phyloP scores from a whole-genome alignment of 2,329 filamentous ascomycete genomes.

The Cadophora sp. region DNA sequence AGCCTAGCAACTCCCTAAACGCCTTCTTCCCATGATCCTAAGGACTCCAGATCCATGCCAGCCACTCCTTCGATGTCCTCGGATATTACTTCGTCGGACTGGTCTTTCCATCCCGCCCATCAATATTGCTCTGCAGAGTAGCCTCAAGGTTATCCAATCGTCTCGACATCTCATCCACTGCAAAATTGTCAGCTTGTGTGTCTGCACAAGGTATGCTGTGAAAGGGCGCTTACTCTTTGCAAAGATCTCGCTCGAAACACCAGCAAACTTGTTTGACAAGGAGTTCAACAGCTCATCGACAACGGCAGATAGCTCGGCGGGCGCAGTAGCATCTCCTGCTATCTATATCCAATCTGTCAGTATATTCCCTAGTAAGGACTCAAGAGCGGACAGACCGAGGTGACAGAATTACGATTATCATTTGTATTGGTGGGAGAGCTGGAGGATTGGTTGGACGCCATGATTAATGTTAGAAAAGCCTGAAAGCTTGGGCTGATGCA shows the following conservation, averaged over 20 bases:
- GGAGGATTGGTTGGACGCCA: slow-evolving; percentile 30
- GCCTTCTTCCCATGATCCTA: background rate
- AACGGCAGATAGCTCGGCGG: slow-evolving; percentile 53
- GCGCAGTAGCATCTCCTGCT: slow-evolving; percentile 39
- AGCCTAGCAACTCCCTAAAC: background rate
- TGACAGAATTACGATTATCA: slow-evolving; percentile 34
- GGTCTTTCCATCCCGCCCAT: slow-evolving; percentile 36
- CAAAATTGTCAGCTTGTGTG: slow-evolving; percentile 13
- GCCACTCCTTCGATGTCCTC: background rate
- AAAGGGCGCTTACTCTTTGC: slow-evolving; percentile 70
- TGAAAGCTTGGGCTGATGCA: background rate
- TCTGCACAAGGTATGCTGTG: background rate
- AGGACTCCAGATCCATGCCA: slow-evolving; percentile 10
- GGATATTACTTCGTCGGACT: slow-evolving; percentile 37
- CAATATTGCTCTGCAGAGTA: slow-evolving; percentile 39
- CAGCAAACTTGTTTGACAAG: slow-evolving; percentile 83
- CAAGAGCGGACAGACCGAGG: slow-evolving; percentile 29
- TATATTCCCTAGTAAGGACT: background rate
- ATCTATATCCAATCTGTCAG: slow-evolving; percentile 29
- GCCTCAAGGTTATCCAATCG: slow-evolving; percentile 78
- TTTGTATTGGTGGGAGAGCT: slow-evolving; percentile 31
- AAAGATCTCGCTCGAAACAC: slow-evolving; percentile 85
- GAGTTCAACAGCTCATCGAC: slow-evolving; percentile 89
- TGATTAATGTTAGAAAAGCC: slow-evolving; percentile 6
- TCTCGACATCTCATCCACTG: slow-evolving; percentile 94